Conservation (phyloP, 495 filamentous ascomycete genomes). For the Penicillium silybi region DNA sequence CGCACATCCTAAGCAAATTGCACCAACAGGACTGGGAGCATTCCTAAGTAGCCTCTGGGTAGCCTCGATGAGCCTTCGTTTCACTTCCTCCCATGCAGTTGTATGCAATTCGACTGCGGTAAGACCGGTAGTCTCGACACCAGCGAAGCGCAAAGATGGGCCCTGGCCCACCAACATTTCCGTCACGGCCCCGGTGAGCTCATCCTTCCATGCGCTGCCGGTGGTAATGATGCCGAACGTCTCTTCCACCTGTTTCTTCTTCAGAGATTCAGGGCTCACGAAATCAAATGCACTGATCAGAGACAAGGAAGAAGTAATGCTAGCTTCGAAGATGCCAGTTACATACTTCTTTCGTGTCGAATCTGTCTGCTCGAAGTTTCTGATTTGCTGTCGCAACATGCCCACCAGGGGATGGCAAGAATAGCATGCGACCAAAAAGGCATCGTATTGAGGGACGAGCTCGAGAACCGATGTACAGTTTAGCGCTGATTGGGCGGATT, state of each 20-base stretch:
- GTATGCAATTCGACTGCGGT: conserved; percentile 78
- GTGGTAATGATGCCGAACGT: conserved; percentile 90
- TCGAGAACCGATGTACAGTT: conserved; percentile 56
- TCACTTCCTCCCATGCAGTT: conserved; percentile 59
- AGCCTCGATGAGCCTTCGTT: conserved; percentile 62
- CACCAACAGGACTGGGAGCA: conserved; percentile 36
- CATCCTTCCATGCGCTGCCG: conserved; percentile 73
- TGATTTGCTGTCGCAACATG: conserved; percentile 45
- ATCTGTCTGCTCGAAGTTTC: conserved; percentile 18
- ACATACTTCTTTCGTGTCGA: conserved; percentile 47
- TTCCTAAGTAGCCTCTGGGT: conserved; percentile 58
- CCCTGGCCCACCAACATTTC: conserved; percentile 38
- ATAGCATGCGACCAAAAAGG: conserved; percentile 83
- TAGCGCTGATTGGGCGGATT: conserved; percentile 50
- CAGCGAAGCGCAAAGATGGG: conserved; percentile 56
- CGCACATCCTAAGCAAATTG: conserved; percentile 72
- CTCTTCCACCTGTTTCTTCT: conserved; percentile 35
- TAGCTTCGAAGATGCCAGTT: conserved; percentile 86
- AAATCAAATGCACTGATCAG: conserved; percentile 41
- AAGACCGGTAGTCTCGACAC: conserved; percentile 80
- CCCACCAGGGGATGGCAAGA: conserved; percentile 79
- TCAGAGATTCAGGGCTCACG: conserved; percentile 19
- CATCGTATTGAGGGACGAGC: conserved; percentile 58
- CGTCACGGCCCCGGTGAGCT: conserved; percentile 60
- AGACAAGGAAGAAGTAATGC: conserved; percentile 54